Conservation (phyloP, 305 asterid species). For the Caryopteris hybrid region DNA sequence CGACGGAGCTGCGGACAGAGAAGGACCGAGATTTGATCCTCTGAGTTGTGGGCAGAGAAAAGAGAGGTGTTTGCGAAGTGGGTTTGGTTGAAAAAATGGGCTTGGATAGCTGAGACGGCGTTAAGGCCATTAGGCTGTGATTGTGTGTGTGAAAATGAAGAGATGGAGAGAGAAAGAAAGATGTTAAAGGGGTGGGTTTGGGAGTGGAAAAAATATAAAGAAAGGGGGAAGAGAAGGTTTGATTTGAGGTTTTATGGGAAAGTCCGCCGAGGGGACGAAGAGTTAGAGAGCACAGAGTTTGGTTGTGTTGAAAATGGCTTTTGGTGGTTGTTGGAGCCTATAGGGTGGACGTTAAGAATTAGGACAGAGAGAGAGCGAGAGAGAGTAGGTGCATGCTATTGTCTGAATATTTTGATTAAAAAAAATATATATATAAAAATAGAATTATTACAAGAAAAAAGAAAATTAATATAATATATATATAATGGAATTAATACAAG, state of each 20-base stretch:
- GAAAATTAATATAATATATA: no score
- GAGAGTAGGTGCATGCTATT: neutral
- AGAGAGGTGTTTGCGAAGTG: conserved; percentile 33
- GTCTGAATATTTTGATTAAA: no score
- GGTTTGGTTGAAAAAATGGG: conserved; percentile 58
- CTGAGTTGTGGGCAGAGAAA: conserved; percentile 34
- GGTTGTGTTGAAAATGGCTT: conserved; percentile 26
- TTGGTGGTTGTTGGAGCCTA: conserved; percentile 26
- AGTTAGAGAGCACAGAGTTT: conserved; percentile 31
- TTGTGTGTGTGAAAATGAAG: neutral
- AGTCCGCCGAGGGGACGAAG: conserved; percentile 43
- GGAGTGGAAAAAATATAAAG: neutral
- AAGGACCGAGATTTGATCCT: conserved; percentile 32
- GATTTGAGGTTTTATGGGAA: conserved; percentile 28
- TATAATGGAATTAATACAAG: no score
- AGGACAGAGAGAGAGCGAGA: neutral
- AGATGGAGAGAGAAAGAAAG: neutral
- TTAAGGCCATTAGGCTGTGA: conserved; percentile 57
- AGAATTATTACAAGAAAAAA: no score
- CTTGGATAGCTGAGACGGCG: conserved; percentile 53
- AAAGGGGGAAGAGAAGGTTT: neutral
- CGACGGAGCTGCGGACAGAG: conserved; percentile 48
- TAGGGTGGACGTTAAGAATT: conserved; percentile 23
- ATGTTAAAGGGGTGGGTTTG: neutral
- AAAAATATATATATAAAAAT: no score